Conservation (phyloP, 441 rosid species). For the Adansonia grandidieri region DNA sequence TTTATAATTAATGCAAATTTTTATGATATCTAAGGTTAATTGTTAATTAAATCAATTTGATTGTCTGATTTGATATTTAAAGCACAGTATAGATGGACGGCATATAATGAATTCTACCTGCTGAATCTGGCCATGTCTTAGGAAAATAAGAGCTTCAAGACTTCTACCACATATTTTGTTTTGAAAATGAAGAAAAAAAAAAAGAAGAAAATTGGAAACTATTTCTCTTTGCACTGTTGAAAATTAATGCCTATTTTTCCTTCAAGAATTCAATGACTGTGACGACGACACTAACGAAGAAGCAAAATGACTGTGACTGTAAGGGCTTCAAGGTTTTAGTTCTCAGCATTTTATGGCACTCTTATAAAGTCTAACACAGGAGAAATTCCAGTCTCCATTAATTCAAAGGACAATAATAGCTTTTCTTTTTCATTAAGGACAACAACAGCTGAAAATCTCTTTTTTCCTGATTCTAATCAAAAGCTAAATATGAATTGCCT, state of each 20-base stretch:
- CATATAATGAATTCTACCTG: slow-evolving; percentile 26
- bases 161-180: background rate
- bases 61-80: too few species aligned
- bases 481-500: background rate
- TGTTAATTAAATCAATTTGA: too few species aligned
- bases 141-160: background rate
- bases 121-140: background rate
- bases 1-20: too few species aligned
- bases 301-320: too few species aligned
- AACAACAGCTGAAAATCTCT: background rate
- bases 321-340: too few species aligned
- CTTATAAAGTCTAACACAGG: too few species aligned
- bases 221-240: background rate
- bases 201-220: background rate
- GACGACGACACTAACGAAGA: too few species aligned
- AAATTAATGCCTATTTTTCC: background rate
- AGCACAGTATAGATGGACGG: background rate
- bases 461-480: background rate
- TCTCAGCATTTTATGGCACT: too few species aligned
- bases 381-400: background rate
- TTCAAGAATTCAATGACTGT: background rate
- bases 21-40: too few species aligned
- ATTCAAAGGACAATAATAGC: background rate
- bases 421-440: background rate
- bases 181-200: background rate